Percentiles rank a stretch among this genome's conserved stretches.
Evolutionary conservation across 805 yeast genomes (phyloP).

Genomic region (Nakazawaea anatomiae): DNA sequence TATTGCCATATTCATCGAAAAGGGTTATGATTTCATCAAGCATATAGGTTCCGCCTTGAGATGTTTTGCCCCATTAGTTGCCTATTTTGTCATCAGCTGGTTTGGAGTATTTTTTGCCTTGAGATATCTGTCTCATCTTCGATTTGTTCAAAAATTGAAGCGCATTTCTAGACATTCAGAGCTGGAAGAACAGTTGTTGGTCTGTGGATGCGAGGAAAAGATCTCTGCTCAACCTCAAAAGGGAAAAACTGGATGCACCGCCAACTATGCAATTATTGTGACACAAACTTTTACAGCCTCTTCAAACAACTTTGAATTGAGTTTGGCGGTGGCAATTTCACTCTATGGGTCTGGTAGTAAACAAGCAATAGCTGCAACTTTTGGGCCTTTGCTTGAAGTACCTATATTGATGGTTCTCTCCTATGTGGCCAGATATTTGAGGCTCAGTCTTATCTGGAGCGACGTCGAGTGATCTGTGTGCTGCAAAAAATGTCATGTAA

Average conservation of each 20-base stretch:
- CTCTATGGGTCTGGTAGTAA: slow-evolving; percentile 46
- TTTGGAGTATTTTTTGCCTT: slow-evolving; percentile 34
- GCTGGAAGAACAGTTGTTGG: slow-evolving; percentile 9
- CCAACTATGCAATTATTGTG: slow-evolving; percentile 33
- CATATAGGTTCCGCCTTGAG: slow-evolving; percentile 44
- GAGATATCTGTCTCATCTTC: slow-evolving; percentile 22
- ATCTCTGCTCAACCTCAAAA: slow-evolving; percentile 13
- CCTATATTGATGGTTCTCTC: slow-evolving; percentile 39
- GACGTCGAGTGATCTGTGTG: slow-evolving; percentile 12
- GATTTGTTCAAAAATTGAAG: slow-evolving; percentile 2
- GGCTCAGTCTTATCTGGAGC: slow-evolving; percentile 22
- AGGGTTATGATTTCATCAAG: slow-evolving; percentile 40
- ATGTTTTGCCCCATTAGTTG: slow-evolving; percentile 42
- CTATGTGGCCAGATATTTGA: slow-evolving; percentile 29
- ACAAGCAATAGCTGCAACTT: slow-evolving; percentile 52
- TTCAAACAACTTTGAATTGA: slow-evolving; percentile 52
- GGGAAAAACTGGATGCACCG: slow-evolving; percentile 28
- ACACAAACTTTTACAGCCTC: slow-evolving; percentile 55
- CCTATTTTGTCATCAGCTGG: slow-evolving; percentile 44
- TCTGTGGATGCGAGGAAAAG: slow-evolving; percentile 36
- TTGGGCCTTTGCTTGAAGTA: slow-evolving; percentile 56
- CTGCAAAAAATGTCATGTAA: no score
- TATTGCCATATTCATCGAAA: slow-evolving; percentile 43
- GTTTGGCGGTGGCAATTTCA: slow-evolving; percentile 48
- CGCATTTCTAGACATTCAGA: slow-evolving; percentile 11